Evolutionary conservation across 1,284 basidiomycete genomes (phyloP).

Genomic region (Ganoderma multipileum): DNA sequence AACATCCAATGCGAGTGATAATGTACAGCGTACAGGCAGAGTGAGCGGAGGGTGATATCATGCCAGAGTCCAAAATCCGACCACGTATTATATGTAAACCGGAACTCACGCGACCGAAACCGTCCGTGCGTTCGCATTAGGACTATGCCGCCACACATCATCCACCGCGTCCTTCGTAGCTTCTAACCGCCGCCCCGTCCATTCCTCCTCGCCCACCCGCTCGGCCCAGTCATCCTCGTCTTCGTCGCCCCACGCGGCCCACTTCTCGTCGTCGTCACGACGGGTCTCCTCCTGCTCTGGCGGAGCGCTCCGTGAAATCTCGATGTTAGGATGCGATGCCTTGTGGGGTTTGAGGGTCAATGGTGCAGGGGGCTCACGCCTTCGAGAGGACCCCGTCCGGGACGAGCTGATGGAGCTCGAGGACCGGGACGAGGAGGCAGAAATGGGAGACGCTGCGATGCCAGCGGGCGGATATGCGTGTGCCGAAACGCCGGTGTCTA

Average conservation of each 20-base stretch:
- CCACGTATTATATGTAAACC: not conserved
- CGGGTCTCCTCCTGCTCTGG: constrained; percentile 18
- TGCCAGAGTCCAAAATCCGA: not conserved
- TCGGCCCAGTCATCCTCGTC: constrained; percentile 59
- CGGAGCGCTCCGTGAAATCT: constrained; percentile 28
- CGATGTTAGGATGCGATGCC: constrained; percentile 30
- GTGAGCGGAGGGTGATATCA: not conserved
- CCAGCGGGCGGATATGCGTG: constrained; percentile 68
- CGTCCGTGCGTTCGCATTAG: constrained; percentile 9
- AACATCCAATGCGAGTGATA: not conserved
- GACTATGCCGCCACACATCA: constrained; percentile 34
- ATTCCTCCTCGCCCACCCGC: constrained; percentile 53
- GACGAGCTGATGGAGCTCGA: constrained; percentile 37
- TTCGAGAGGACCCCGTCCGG: constrained; percentile 36
- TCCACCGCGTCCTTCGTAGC: constrained; percentile 43
- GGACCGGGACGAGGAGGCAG: constrained; percentile 47
- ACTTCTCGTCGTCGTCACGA: constrained; percentile 42
- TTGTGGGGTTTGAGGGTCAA: constrained; percentile 38
- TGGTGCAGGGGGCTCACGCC: constrained; percentile 50
- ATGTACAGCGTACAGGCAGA: not conserved
- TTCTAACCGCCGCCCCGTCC: constrained; percentile 51
- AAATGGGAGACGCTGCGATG: constrained; percentile 35
- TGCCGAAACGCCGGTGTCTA: constrained; percentile 38
- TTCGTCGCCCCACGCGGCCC: constrained; percentile 63
- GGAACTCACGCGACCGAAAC: constrained; percentile 17